Percentiles rank a stretch among this genome's conserved stretches.
Evolutionary conservation across 495 filamentous ascomycete genomes (phyloP).

Genomic region (Parachaetomium inaequale): DNA sequence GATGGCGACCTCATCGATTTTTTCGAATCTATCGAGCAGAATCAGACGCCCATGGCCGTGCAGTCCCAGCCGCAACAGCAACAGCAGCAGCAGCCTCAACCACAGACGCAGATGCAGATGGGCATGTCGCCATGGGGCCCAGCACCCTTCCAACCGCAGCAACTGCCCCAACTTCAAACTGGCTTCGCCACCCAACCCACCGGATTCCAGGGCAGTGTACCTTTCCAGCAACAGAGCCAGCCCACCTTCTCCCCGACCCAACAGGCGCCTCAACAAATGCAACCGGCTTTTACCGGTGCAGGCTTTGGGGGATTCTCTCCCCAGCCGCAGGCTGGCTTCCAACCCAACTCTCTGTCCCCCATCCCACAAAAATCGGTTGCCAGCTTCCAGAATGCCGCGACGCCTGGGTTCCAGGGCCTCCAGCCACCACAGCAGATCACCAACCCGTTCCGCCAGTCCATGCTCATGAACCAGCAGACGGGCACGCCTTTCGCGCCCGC

Average conservation of each 20-base stretch:
- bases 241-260: slow-evolving; percentile 37
- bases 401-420: slow-evolving; percentile 42
- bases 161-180: slow-evolving; percentile 45
- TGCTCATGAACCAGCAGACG: slow-evolving; percentile 60
- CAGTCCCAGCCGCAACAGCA: slow-evolving; percentile 39
- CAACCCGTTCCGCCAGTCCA: slow-evolving; percentile 87
- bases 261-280: slow-evolving; percentile 45
- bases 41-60: slow-evolving; percentile 68
- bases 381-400: slow-evolving; percentile 45
- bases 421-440: slow-evolving; percentile 57
- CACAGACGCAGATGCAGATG: slow-evolving; percentile 30
- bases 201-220: slow-evolving; percentile 47
- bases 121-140: slow-evolving; percentile 35
- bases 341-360: slow-evolving; percentile 49
- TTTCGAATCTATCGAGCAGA: slow-evolving; percentile 94
- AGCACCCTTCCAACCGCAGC: slow-evolving; percentile 33
- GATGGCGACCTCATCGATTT: slow-evolving; percentile 92
- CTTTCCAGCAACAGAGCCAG: slow-evolving; percentile 51
- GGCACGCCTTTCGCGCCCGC: slow-evolving; percentile 33
- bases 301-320: slow-evolving; percentile 85
- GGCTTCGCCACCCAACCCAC: slow-evolving; percentile 49
- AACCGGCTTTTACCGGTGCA: slow-evolving; percentile 62
- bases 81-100: slow-evolving; percentile 23
- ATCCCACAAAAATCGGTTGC: slow-evolving; percentile 65
- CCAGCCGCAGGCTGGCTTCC: slow-evolving; percentile 53